Base-by-base conservation (phyloP, 2,329 filamentous ascomycete species). In the Hypoxylon sp. region DNA sequence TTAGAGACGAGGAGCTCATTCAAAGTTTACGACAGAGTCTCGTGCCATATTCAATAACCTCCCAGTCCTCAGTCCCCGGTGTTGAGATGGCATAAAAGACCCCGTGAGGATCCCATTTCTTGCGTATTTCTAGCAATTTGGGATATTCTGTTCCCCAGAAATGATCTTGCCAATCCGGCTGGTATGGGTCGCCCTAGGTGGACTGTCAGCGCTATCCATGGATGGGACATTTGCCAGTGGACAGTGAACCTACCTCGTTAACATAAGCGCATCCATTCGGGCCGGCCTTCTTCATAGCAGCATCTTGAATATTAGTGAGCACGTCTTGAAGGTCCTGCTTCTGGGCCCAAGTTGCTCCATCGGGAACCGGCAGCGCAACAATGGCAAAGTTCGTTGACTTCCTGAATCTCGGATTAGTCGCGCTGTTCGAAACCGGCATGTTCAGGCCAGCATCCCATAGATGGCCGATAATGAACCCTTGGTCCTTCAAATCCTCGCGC, bases 211-310 rank as follows among this genome's bases (percentile, higher is more conserved):
- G 32, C 13, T 15, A 44, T 57, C 24, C 15, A 32, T 27, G 24
- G 24, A 27, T 5, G 32, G 32, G 13, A 11, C 11, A 15, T 37
- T 15, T 37, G 15, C 32, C 32, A 32, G 11, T 32, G 31, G 11
- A 2, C 6, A 54, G 6, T 13, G 10, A 10, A 47, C 69, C 60
- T 65, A 78, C 77, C 77, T 85, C 84, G 67, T 84, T 85, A 63
- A 84, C 72, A 69, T 86, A 85, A 6, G 81, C 79, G 21, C 81
- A 79, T 1, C 80, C 80, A 27, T 77, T 76, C 48, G 76, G 80
- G 47, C 75, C 80, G 21, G 74, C 82, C 6, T 78, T 73, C 39
- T 78, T 75, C 52, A 85, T 75, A 1, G 75, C 78, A 3, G 64
- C 79, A 46, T 80, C 79, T 63, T 79, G 75, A 11, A 80, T 75